Percentiles rank a stretch among this genome's conserved stretches.
Conservation (phyloP, 2,329 filamentous ascomycete species). For the Alternaria sp. region DNA sequence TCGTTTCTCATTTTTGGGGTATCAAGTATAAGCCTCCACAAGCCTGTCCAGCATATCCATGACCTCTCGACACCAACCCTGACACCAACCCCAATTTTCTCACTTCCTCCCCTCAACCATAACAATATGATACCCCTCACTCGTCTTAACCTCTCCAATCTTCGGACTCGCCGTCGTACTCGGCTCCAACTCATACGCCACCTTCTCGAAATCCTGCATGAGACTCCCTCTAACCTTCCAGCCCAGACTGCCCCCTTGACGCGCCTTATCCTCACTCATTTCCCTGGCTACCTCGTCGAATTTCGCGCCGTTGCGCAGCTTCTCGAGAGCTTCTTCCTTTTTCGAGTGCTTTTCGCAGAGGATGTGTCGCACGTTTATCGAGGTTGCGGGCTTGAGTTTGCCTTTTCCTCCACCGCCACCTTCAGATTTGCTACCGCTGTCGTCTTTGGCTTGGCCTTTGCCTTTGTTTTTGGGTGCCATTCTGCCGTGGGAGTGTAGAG, state of each 20-base stretch:
- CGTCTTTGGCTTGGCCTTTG: conserved; percentile 33
- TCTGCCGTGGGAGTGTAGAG: neutral
- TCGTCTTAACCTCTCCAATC: conserved; percentile 74
- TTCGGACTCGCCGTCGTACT: conserved; percentile 71
- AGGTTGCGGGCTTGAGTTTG: conserved; percentile 67
- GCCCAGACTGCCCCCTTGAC: conserved; percentile 71
- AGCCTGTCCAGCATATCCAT: neutral
- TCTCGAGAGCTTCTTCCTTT: conserved; percentile 76
- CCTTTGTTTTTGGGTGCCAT: conserved; percentile 40
- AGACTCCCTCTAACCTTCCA: conserved; percentile 75
- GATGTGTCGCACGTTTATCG: conserved; percentile 76
- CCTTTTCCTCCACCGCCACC: conserved; percentile 41
- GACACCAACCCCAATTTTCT: neutral
- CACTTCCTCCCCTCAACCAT: conserved; percentile 73
- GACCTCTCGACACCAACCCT: neutral
- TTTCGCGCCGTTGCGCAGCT: conserved; percentile 70
- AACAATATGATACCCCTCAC: conserved; percentile 79
- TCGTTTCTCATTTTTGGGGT: neutral
- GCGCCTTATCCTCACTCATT: conserved; percentile 79
- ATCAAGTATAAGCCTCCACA: neutral
- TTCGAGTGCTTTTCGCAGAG: conserved; percentile 78
- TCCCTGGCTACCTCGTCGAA: conserved; percentile 77
- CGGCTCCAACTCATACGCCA: conserved; percentile 72
- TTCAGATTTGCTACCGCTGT: conserved; percentile 17
- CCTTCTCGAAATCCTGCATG: conserved; percentile 72